phyloP scores from a whole-genome alignment of 495 filamentous ascomycete species.

The Penicillium paradoxum region DNA sequence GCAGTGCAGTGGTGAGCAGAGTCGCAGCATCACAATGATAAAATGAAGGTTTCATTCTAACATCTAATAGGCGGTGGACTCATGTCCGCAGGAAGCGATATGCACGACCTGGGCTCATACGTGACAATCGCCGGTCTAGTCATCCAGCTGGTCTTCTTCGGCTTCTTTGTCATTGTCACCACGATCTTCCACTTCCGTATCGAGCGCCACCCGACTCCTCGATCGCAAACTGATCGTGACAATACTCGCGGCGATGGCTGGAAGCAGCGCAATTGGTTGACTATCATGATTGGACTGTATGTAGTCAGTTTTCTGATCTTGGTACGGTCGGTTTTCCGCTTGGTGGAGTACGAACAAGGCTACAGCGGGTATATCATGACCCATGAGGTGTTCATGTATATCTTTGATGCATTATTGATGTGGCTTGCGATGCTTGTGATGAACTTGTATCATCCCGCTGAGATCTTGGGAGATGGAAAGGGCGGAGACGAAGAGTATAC shows the following conservation, averaged over 20 bases:
- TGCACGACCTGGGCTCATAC: slow-evolving; percentile 29
- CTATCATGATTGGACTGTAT: slow-evolving; percentile 50
- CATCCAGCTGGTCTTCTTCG: slow-evolving; percentile 43
- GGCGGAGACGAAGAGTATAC: neutral
- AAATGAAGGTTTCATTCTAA: too few relatives aligned
- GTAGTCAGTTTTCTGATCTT: slow-evolving; percentile 50
- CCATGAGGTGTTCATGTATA: slow-evolving; percentile 57
- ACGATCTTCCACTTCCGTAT: slow-evolving; percentile 37
- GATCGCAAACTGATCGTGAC: slow-evolving; percentile 11
- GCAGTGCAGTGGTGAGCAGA: slow-evolving; percentile 24
- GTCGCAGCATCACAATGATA: neutral
- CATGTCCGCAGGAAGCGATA: slow-evolving; percentile 12
- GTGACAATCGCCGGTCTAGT: slow-evolving; percentile 43
- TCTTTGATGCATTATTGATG: slow-evolving; percentile 61
- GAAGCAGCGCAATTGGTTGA: slow-evolving; percentile 42
- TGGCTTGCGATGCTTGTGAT: slow-evolving; percentile 48
- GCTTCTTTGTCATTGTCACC: slow-evolving; percentile 38
- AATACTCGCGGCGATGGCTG: slow-evolving; percentile 8
- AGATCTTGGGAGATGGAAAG: slow-evolving; percentile 24
- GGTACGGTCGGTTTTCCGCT: slow-evolving; percentile 56
- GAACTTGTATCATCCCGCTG: slow-evolving; percentile 34
- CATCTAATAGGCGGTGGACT: slow-evolving; percentile 15
- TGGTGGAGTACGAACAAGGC: slow-evolving; percentile 59
- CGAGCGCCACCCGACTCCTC: slow-evolving; percentile 13
- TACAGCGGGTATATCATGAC: slow-evolving; percentile 44